phyloP scores from a whole-genome alignment of 768 basidiomycete species.

The Chiua virens region DNA sequence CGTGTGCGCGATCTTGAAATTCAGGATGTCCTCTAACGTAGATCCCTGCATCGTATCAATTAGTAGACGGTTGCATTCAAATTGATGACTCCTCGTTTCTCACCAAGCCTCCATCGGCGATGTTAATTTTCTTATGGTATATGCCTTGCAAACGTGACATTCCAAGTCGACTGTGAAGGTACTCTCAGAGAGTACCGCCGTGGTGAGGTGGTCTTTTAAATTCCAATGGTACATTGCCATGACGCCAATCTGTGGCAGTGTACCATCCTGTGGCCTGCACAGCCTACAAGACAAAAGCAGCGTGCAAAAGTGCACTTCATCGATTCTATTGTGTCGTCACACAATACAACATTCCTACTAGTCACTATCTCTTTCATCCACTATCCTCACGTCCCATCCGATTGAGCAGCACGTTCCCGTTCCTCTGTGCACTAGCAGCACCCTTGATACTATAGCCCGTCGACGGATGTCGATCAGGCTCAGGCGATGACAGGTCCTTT shows the following conservation, averaged over 20 bases:
- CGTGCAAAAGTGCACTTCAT: no score
- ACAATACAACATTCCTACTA: slow-evolving; percentile 21
- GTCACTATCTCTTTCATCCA: slow-evolving; percentile 28
- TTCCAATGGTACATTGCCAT: not conserved
- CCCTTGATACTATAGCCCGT: slow-evolving; percentile 57
- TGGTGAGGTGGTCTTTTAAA: no score
- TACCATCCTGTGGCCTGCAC: not conserved
- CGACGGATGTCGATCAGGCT: slow-evolving; percentile 35
- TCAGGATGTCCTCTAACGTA: slow-evolving; percentile 53
- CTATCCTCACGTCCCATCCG: slow-evolving; percentile 31
- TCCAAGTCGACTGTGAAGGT: not conserved
- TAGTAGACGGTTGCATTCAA: not conserved
- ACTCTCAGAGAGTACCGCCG: no score
- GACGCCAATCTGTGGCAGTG: slow-evolving; percentile 5
- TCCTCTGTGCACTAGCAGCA: slow-evolving; percentile 40
- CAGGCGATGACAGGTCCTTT: slow-evolving; percentile 23
- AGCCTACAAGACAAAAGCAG: no score
- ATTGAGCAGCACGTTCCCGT: slow-evolving; percentile 31
- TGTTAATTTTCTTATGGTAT: slow-evolving; percentile 14
- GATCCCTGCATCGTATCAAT: slow-evolving; percentile 49
- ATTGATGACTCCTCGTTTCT: not conserved
- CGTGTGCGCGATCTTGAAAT: slow-evolving; percentile 47
- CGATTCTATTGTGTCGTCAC: slow-evolving; percentile 6
- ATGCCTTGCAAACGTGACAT: slow-evolving; percentile 1
- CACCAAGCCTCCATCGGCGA: slow-evolving; percentile 53